Evolutionary conservation across 495 filamentous ascomycete species (phyloP).

Genomic region (Lophiostoma macrostomum): DNA sequence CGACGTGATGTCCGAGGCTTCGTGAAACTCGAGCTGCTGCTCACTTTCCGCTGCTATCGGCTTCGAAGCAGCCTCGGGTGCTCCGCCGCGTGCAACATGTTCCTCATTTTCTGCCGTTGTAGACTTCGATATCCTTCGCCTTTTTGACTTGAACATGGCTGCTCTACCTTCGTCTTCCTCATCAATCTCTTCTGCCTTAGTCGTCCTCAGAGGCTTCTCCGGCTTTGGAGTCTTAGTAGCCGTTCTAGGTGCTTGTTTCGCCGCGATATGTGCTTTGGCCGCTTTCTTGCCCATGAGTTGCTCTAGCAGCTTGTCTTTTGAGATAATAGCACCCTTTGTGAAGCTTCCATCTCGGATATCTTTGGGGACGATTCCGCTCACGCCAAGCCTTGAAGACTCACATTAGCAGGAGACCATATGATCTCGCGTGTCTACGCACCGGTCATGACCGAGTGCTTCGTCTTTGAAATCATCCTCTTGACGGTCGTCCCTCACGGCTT

Average conservation of each 20-base stretch:
- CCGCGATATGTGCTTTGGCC: slow-evolving; percentile 27
- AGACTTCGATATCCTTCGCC: slow-evolving; percentile 11
- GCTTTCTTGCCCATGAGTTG: slow-evolving; percentile 47
- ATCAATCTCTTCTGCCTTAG: slow-evolving; percentile 21
- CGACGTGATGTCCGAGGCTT: too few species aligned
- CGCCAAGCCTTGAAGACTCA: slow-evolving; percentile 42
- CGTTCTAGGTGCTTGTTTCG: slow-evolving; percentile 33
- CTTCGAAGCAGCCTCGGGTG: too few species aligned
- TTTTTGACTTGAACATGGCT: slow-evolving; percentile 37
- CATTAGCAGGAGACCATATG: neutral
- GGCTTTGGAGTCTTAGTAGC: slow-evolving; percentile 21
- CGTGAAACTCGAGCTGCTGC: too few species aligned
- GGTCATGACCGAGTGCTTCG: slow-evolving; percentile 32
- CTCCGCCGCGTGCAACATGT: neutral
- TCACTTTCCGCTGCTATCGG: too few species aligned
- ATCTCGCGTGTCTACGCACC: slow-evolving; percentile 25
- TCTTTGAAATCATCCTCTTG: slow-evolving; percentile 42
- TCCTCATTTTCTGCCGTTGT: neutral
- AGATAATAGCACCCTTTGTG: slow-evolving; percentile 39
- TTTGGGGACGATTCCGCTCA: slow-evolving; percentile 46
- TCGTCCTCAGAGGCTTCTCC: neutral
- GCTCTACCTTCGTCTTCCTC: slow-evolving; percentile 38
- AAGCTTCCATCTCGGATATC: slow-evolving; percentile 40
- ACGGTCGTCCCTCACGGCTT: slow-evolving; percentile 40
- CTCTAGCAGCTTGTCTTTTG: slow-evolving; percentile 45